phyloP scores from a whole-genome alignment of 129 eudicot species.

The Centella asiatica region DNA sequence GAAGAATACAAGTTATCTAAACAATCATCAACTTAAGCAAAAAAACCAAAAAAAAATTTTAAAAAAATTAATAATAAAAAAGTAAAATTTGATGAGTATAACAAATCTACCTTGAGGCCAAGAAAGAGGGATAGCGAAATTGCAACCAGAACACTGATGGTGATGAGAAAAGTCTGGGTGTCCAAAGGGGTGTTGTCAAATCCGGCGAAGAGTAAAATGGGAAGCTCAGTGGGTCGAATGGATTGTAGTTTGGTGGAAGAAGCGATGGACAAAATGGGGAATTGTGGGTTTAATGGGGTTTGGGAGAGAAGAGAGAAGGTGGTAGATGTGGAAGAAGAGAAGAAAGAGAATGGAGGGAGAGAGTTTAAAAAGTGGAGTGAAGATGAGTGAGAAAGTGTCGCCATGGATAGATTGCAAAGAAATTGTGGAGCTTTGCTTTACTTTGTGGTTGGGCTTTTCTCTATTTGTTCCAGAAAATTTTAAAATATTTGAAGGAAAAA shows the following conservation, averaged over 20 bases:
- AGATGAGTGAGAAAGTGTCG: slow-evolving; percentile 13
- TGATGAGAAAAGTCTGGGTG: slow-evolving; percentile 79
- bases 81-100: no score
- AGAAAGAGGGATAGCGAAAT: slow-evolving; percentile 84
- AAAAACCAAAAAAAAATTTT: slow-evolving; percentile 1
- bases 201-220: slow-evolving; percentile 55
- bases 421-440: slow-evolving; percentile 5
- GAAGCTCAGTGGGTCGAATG: slow-evolving; percentile 24
- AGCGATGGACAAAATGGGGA: slow-evolving; percentile 26
- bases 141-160: slow-evolving; percentile 72
- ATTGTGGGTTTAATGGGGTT: slow-evolving; percentile 29
- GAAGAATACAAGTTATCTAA: neutral
- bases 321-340: neutral
- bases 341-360: slow-evolving; percentile 1
- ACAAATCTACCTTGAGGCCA: slow-evolving; percentile 84
- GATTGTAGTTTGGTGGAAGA: slow-evolving; percentile 22
- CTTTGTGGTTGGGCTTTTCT: neutral
- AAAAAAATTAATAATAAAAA: neutral
- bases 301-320: slow-evolving; percentile 14
- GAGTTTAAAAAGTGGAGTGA: neutral
- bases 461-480: neutral
- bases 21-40: neutral
- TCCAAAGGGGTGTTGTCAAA: slow-evolving; percentile 57
- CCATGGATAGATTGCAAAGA: slow-evolving; percentile 6
- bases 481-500: no score